Evolutionary conservation across 164 flowering plant species (phyloP).

Genomic region (Stephania yunnanensis): DNA sequence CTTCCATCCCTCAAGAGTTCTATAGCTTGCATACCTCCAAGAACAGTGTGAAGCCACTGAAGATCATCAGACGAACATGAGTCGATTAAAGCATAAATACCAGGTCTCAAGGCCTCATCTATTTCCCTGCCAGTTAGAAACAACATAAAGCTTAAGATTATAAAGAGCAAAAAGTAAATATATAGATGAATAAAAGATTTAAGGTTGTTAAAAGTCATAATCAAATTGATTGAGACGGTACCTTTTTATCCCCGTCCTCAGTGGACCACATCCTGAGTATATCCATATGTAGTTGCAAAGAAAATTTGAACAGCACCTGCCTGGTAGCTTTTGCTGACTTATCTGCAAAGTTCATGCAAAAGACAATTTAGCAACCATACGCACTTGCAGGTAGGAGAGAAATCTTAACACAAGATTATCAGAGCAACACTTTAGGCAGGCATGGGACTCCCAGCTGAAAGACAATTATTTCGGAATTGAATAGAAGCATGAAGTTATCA

Average conservation of each 20-base stretch:
- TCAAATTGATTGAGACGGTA: conserved; percentile 5
- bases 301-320: conserved; percentile 43
- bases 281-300: conserved; percentile 65
- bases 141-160: background rate
- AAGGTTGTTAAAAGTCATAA: background rate
- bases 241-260: conserved; percentile 72
- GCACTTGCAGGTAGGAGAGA: background rate
- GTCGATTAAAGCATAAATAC: conserved; percentile 81
- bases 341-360: conserved; percentile 37
- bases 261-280: conserved; percentile 71
- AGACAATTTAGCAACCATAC: background rate
- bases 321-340: conserved; percentile 70
- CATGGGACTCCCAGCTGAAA: background rate
- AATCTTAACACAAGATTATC: background rate
- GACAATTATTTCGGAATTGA: background rate
- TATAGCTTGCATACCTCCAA: conserved; percentile 55
- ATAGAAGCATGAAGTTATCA: background rate
- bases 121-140: conserved; percentile 54
- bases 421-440: background rate
- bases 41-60: conserved; percentile 69
- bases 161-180: background rate
- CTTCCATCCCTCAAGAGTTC: background rate
- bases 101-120: conserved; percentile 85
- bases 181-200: background rate
- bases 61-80: conserved; percentile 74